Base-by-base conservation (phyloP, 2,329 filamentous ascomycete species). In the Aspergillus japonicus region DNA sequence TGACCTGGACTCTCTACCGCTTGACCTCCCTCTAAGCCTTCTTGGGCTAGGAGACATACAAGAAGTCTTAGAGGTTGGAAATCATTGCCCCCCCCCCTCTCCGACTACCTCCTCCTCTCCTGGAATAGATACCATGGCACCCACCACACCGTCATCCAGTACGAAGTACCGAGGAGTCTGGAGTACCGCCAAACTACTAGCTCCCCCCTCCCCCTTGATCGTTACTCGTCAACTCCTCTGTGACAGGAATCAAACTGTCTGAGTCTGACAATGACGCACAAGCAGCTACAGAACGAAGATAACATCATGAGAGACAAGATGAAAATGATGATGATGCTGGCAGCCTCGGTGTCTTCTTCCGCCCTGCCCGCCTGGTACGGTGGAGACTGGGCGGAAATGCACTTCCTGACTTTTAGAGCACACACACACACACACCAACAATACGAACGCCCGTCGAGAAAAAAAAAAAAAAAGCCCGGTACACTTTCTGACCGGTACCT, bases 321-420 rank as follows among this genome's bases (percentile, higher is more conserved):
- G 12, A 44, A 5, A 1, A 16, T 42, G 1, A 42, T 42, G 14
- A 42, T 19, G 39, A 42, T 19, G 39, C n/a, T 42, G 16, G 44
- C 53, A 31, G 23, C 53, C 42, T 55, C 29, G 53, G 44, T 48
- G 14, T 19, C 16, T 44, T 44, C 21, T 24, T 55, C 42, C 42
- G 42, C 47, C 44, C 42, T 55, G 53, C n/a, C 53, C 53, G 53
- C 44, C n/a, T 55, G 53, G 53, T n/a, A 2, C 53, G 24, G 53
- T 55, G 53, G 53, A 44, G 42, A 55, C 42, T 26, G 42, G 39
- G 42, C 53, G 53, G 53, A 55, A 55, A 55, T 55, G 53, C 53
- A 55, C 53, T 55, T 55, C 53, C 53, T 53, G 51, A 53, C 51
- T 42, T 44, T 11, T 35, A 35, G 14, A 35, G 5, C 5, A 29